Evolutionary conservation across 305 asterid genomes (phyloP).

Genomic region (Fraxinus albicans): DNA sequence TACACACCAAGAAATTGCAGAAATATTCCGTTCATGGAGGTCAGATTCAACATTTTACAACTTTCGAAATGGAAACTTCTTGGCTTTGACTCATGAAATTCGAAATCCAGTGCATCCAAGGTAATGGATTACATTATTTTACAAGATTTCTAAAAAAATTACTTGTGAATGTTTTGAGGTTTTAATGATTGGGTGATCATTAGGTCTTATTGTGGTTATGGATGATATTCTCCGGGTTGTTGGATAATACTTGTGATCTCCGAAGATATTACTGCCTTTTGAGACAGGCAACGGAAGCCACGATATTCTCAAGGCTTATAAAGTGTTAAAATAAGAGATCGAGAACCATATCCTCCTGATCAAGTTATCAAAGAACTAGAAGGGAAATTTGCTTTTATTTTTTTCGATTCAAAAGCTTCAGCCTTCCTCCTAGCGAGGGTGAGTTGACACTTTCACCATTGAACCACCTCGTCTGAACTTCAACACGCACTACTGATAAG

Average conservation of each 20-base stretch:
- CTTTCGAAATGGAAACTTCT: slow-evolving; percentile 50
- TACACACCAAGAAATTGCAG: slow-evolving; percentile 45
- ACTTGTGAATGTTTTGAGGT: not conserved
- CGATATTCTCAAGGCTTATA: slow-evolving; percentile 59
- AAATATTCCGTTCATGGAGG: slow-evolving; percentile 43
- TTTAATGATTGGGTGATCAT: not conserved
- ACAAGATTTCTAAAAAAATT: not conserved
- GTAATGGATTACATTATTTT: slow-evolving; percentile 23
- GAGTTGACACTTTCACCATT: not conserved
- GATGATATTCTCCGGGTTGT: slow-evolving; percentile 53
- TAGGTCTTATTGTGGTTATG: slow-evolving; percentile 58
- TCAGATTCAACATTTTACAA: slow-evolving; percentile 54
- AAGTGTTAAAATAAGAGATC: slow-evolving; percentile 49
- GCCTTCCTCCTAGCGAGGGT: slow-evolving; percentile 69
- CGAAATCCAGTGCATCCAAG: slow-evolving; percentile 53
- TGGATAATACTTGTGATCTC: slow-evolving; percentile 50
- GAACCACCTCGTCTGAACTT: not conserved
- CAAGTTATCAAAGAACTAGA: slow-evolving; percentile 58
- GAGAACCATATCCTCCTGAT: slow-evolving; percentile 70
- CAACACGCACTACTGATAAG: not conserved
- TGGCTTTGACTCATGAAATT: slow-evolving; percentile 54
- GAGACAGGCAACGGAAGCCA: slow-evolving; percentile 59
- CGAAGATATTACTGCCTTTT: slow-evolving; percentile 55
- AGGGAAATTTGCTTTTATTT: slow-evolving; percentile 58
- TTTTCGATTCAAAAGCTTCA: slow-evolving; percentile 55